Evolutionary conservation across 768 basidiomycete genomes (phyloP), one percentile per base, ranked within the genome.

Genomic region (Goffeauzyma gilvescens): DNA sequence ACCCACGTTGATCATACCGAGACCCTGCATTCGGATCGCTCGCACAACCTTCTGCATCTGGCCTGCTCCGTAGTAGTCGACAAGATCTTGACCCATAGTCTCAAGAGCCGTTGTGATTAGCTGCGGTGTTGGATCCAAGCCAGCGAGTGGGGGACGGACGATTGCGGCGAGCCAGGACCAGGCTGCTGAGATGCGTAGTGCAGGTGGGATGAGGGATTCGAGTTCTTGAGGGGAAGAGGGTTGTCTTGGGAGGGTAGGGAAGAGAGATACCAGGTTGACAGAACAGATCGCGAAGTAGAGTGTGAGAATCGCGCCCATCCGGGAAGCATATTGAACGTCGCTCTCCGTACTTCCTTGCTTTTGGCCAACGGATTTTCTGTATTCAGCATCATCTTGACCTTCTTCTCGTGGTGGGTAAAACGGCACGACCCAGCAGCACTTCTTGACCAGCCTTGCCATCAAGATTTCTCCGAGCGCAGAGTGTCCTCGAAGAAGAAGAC

Each of bases 391-490:
- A 12, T 63, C 20, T 53, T 68, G 64, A 14, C 51, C 58, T 62
- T 79, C 74, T 13, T 63, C 62, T 12, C 62, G 53, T 0, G 77
- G 74, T 0, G 83, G 68, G 14, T 68, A 69, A 37, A 68, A 68
- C 0, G 84, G 85, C 2, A 90, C 68, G 0, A 78, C 71, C 87
- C 87, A 95, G 20, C 80, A 79, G 31, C 89, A 89, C 15, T 80
- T 74, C 61, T 90, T 86, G 22, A 82, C 76, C 24, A 95, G 69
- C 54, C 84, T 76, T 8, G 80, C 74, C 66, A 77, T 85, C 57
- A 98, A 75, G 12, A 90, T 69, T 9, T 80, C 71, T 2, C 74
- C 66, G 51, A 98, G 79, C 22, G 64, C 59, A 5, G 69, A 67
- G 38, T 75, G 71, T 31, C 65, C 69, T 41, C 86, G 70, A 5